A percentile compares a stretch with the other conserved stretches of the same genome.
Conservation (phyloP, 495 filamentous ascomycete genomes). For the Astrocystis sublimbata region DNA sequence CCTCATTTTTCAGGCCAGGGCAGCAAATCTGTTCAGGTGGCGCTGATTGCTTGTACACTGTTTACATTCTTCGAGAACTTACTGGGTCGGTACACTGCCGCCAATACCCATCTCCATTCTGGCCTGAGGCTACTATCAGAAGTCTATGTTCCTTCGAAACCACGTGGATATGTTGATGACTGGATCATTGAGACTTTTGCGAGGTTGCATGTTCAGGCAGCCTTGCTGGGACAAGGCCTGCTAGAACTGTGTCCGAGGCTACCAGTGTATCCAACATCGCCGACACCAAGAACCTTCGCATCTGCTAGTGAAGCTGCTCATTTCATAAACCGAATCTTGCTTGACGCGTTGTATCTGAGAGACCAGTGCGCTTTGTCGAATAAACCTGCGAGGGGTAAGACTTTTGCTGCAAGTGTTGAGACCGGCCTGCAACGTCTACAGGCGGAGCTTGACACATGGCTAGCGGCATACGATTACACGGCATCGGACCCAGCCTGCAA, state of each 20-base stretch:
- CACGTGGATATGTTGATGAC: slow-evolving; percentile 33
- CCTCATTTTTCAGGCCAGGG: slow-evolving; percentile 28
- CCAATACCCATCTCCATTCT: slow-evolving; percentile 48
- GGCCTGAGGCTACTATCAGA: slow-evolving; percentile 37
- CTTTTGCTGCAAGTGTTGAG: slow-evolving; percentile 1
- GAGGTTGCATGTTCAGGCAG: slow-evolving; percentile 40
- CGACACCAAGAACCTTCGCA: slow-evolving; percentile 21
- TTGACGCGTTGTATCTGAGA: slow-evolving; percentile 30
- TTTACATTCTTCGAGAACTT: slow-evolving; percentile 60
- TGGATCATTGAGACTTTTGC: slow-evolving; percentile 42
- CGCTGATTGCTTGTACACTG: slow-evolving; percentile 56
- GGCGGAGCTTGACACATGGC: slow-evolving; percentile 28
- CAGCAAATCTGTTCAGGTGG: slow-evolving; percentile 35
- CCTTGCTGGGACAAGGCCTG: slow-evolving; percentile 29
- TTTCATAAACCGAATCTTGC: slow-evolving; percentile 35
- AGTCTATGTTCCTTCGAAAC: background rate
- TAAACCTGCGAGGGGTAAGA: background rate
- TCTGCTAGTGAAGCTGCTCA: slow-evolving; percentile 30
- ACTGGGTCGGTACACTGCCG: slow-evolving; percentile 45
- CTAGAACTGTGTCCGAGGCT: slow-evolving; percentile 18
- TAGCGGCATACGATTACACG: slow-evolving; percentile 24
- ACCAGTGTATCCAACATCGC: background rate
- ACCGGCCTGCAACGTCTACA: slow-evolving; percentile 19
- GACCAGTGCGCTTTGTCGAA: slow-evolving; percentile 22
- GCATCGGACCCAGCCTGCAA: background rate